A percentile compares a stretch with the other conserved stretches of the same genome.
Evolutionary conservation across 495 filamentous ascomycete species (phyloP).

Genomic region (Usnea hakonensis): DNA sequence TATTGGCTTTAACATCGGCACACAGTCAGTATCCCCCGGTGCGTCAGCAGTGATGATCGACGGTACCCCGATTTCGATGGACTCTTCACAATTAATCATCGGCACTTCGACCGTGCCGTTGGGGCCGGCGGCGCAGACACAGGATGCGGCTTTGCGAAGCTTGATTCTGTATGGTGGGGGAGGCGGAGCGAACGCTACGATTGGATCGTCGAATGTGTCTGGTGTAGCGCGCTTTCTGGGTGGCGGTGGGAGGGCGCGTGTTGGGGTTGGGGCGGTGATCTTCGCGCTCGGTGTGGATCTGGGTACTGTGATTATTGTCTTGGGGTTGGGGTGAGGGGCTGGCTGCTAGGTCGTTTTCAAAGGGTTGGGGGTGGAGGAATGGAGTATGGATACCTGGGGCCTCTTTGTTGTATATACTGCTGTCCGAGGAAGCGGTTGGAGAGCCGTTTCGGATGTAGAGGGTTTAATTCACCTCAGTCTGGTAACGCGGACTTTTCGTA

Average conservation of each 20-base stretch:
- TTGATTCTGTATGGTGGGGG: not conserved
- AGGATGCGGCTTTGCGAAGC: not conserved
- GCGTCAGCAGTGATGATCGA: not conserved
- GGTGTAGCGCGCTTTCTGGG: not conserved
- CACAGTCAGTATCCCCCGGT: not conserved
- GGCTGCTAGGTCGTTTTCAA: too few relatives aligned
- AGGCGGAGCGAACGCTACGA: not conserved
- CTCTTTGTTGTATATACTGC: too few relatives aligned
- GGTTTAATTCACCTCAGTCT: too few relatives aligned
- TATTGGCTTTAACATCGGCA: not conserved
- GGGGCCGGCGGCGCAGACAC: not conserved
- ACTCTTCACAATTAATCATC: not conserved
- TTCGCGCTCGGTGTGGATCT: not conserved
- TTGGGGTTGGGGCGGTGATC: not conserved
- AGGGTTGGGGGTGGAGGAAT: too few relatives aligned
- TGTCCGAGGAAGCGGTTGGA: too few relatives aligned
- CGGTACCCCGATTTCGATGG: not conserved
- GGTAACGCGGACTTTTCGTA: too few relatives aligned
- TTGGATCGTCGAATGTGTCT: not conserved
- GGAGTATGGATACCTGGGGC: too few relatives aligned
- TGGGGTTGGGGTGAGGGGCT: not conserved
- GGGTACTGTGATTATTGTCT: not conserved
- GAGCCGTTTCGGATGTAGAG: too few relatives aligned
- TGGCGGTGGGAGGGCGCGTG: not conserved
- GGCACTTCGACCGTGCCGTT: slow-evolving; percentile 1